Conservation (phyloP, 1,139 yeast species). For the Diutina rugosa region DNA sequence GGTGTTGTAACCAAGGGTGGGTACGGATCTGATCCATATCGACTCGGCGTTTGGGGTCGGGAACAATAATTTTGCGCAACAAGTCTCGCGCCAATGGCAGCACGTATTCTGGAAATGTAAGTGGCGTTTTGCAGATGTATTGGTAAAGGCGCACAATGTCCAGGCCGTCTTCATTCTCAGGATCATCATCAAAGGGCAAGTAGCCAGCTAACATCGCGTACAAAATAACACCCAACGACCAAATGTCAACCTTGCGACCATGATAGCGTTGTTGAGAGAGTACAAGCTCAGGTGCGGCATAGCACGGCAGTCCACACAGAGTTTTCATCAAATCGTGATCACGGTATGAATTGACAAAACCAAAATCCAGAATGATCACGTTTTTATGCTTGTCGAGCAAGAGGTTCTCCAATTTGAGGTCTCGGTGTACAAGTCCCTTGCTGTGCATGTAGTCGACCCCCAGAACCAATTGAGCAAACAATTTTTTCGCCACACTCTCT, state of each 20-base stretch:
- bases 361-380: slow-evolving; percentile 72
- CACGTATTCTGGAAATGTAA: slow-evolving; percentile 91
- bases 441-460: slow-evolving; percentile 89
- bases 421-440: slow-evolving; percentile 74
- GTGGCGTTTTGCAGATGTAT: slow-evolving; percentile 80
- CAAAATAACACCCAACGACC: slow-evolving; percentile 93
- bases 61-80: slow-evolving; percentile 68
- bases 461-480: slow-evolving; percentile 85
- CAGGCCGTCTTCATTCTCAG: slow-evolving; percentile 90
- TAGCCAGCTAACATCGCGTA: slow-evolving; percentile 98
- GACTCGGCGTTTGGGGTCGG: slow-evolving; percentile 76
- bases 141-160: slow-evolving; percentile 85
- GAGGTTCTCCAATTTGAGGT: slow-evolving; percentile 60
- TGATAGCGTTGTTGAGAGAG: slow-evolving; percentile 79
- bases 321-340: slow-evolving; percentile 80
- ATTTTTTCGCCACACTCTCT: slow-evolving; percentile 71
- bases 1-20: slow-evolving; percentile 82
- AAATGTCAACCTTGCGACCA: slow-evolving; percentile 90
- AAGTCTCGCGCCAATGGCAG: slow-evolving; percentile 88
- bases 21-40: slow-evolving; percentile 54
- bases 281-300: slow-evolving; percentile 96
- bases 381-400: slow-evolving; percentile 70
- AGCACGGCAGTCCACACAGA: slow-evolving; percentile 95
- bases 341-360: slow-evolving; percentile 81
- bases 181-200: slow-evolving; percentile 95